Percentiles rank a stretch among this genome's conserved stretches.
phyloP scores from a whole-genome alignment of 148 eudicot genomes.

The Cornus florida region DNA sequence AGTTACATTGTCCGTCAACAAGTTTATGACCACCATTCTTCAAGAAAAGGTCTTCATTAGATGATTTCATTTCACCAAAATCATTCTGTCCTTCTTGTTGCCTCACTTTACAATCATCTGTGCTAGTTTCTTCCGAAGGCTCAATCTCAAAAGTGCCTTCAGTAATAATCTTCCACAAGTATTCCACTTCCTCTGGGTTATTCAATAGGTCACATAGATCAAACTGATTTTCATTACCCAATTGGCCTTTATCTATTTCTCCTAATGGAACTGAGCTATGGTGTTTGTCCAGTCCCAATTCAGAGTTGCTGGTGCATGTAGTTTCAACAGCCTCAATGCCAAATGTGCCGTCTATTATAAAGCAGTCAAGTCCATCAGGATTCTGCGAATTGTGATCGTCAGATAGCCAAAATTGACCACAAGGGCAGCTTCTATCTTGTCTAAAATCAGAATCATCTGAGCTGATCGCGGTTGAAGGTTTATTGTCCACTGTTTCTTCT shows the following conservation, averaged over 20 bases:
- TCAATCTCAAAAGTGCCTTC: background rate
- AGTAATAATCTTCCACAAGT: background rate
- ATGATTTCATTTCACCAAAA: background rate
- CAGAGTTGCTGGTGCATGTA: no score
- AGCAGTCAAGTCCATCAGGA: background rate
- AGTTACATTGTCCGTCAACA: background rate
- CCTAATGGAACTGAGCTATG: background rate
- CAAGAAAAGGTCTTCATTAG: background rate
- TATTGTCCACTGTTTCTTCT: background rate
- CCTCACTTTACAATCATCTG: no score
- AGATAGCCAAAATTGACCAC: background rate
- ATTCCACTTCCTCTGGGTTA: background rate
- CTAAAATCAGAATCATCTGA: background rate
- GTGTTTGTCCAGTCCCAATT: background rate
- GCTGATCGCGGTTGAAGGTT: background rate
- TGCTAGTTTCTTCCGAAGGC: no score
- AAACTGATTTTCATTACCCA: background rate
- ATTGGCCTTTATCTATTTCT: background rate
- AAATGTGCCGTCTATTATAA: background rate
- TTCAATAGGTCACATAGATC: background rate
- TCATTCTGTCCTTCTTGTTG: background rate
- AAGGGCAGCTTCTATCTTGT: background rate
- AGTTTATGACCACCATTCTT: background rate
- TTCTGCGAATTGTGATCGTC: background rate
- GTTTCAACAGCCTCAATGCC: background rate